Conservation (phyloP, 768 basidiomycete genomes). For the Boletus vermiculosoides region DNA sequence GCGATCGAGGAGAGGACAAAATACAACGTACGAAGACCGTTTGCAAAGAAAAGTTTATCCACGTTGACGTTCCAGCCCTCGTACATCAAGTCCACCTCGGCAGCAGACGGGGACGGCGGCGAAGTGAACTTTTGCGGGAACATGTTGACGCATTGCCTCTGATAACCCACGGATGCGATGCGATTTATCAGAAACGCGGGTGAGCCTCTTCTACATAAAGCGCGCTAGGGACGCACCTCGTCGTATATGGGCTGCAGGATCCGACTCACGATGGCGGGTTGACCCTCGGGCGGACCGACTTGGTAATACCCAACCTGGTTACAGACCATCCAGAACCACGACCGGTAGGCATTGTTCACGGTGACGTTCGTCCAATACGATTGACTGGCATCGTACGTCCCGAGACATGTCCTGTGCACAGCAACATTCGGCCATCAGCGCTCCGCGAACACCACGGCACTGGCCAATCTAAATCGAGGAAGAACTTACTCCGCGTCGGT, state of each 20-base stretch:
- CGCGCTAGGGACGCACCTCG: conserved; percentile 19
- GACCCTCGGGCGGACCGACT: conserved; percentile 37
- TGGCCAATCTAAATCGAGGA: background rate
- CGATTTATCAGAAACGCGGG: background rate
- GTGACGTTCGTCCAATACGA: conserved; percentile 52
- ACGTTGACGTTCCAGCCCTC: conserved; percentile 61
- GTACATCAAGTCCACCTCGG: conserved; percentile 48
- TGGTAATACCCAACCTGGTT: conserved; percentile 62
- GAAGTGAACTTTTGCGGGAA: conserved; percentile 58
- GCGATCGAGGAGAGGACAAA: too few species aligned
- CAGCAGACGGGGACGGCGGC: conserved; percentile 44
- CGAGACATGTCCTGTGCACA: conserved; percentile 35
- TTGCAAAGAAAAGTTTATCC: conserved; percentile 65
- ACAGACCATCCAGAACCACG: conserved; percentile 43
- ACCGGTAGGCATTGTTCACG: conserved; percentile 55
- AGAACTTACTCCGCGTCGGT: conserved; percentile 46
- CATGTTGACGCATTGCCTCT: conserved; percentile 72
- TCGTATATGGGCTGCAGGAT: conserved; percentile 31
- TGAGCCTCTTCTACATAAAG: background rate
- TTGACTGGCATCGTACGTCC: conserved; percentile 37
- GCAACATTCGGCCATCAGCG: conserved; percentile 39
- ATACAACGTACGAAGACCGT: conserved; percentile 53
- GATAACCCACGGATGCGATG: conserved; percentile 12
- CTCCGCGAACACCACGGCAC: background rate
- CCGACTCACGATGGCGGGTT: conserved; percentile 36